Evolutionary conservation across 371 early-diverging fungal genomes (phyloP), one percentile per base, ranked within the genome.

Genomic region (Batkoa obscura): DNA sequence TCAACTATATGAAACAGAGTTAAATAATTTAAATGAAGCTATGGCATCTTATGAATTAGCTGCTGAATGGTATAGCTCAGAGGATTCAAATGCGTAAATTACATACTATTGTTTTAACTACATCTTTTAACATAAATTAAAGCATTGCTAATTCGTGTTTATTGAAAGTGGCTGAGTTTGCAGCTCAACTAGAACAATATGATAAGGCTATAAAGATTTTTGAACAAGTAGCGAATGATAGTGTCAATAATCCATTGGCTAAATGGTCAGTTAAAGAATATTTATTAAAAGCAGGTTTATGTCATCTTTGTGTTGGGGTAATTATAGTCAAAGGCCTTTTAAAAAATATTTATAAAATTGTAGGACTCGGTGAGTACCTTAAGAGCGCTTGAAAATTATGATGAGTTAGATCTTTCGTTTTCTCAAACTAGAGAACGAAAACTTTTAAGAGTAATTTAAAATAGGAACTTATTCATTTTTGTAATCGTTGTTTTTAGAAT

Each of bases 221-320:
- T 68, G 94, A 94, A 64, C 50, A 66, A 34, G 86, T 93, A 6
- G 94, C 91, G 1, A 64, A 72, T 15, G 80, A 78, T 49, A 79
- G 81, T 50, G 62, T 91, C 59, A 88, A 91, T 66, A 86, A 90
- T 65, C 81, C 83, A 60, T 71, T 96, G 35, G 85, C 90, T 34
- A 88, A 90, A 67, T 96, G 90, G 87, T 88, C 89, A 5, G 70
- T 90, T 43, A 88, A 90, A 61, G 94, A 93, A 38, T 94, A 92
- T 68, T 83, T 94, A 52, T 71, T 94, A 60, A 94, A 96, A 66
- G 90, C 94, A 5, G 91, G 88, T 6, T 63, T 96, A 54, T 94
- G 95, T 63, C 78, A 83, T 49, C 65, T 94, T 45, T 81, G 80
- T 51, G 72, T 74, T 43, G 73, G 72, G 56, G 82, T 82, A 70